These are phyloP conservation scores for Leishmania amazonensis DNA, from an alignment of 208 protist genomes.

Conservation along the genomic window DNA sequence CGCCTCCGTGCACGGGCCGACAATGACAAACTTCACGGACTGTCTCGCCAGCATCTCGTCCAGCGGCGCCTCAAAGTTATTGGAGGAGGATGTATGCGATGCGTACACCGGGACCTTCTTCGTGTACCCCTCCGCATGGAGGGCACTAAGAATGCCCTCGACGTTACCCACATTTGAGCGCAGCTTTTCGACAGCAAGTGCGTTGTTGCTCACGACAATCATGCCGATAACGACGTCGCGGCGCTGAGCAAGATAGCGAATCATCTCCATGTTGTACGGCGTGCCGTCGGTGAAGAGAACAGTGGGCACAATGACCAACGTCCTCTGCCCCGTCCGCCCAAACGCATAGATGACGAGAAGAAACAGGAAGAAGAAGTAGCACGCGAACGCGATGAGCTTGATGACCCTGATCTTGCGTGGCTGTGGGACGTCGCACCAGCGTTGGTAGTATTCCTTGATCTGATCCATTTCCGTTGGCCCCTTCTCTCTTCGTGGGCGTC, in stretches of 20 bases:
- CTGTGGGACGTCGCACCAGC: constrained; percentile 60
- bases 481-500: background rate
- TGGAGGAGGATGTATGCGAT: constrained; percentile 34
- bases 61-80: constrained; percentile 37
- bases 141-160: constrained; percentile 32
- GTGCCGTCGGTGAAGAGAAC: constrained; percentile 78
- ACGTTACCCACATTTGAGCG: constrained; percentile 26
- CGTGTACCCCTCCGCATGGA: constrained; percentile 47
- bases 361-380: constrained; percentile 65
- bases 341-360: constrained; percentile 79
- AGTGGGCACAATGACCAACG: constrained; percentile 20
- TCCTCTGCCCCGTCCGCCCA: constrained; percentile 54
- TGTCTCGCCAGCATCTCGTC: constrained; percentile 24
- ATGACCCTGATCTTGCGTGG: constrained; percentile 71
- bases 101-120: constrained; percentile 53
- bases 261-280: constrained; percentile 51
- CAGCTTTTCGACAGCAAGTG: constrained; percentile 34
- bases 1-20: constrained; percentile 70
- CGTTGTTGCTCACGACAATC: constrained; percentile 57
- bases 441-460: constrained; percentile 36
- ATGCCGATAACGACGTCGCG: constrained; percentile 58
- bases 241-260: constrained; percentile 72
- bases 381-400: constrained; percentile 50
- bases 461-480: constrained; percentile 39
- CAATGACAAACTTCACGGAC: constrained; percentile 49